Evolutionary conservation across 2,329 filamentous ascomycete genomes (phyloP), one percentile per base, ranked within the genome.

Genomic region (Stagonosporopsis rhizophila): DNA sequence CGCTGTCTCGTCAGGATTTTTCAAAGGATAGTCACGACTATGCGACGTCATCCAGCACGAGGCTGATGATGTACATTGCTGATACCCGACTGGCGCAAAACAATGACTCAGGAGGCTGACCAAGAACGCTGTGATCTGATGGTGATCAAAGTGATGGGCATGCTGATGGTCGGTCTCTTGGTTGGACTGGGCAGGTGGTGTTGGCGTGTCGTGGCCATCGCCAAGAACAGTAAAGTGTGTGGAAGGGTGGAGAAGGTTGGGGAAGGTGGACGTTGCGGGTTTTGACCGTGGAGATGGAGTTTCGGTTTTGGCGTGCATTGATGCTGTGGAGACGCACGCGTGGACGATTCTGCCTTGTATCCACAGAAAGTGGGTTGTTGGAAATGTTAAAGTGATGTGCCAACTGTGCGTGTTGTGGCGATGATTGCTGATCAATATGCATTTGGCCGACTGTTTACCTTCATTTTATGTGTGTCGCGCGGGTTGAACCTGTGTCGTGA

Each of bases 51-150:
- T 17, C 44, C 46, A 52, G 27, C 42, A 58, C 7, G 56, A 44
- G 19, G 34, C 42, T 4, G 59, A 55, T 2, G 48, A 55, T 41
- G 61, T 62, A 19, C 62, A 63, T 32, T 60, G 54, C 11, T 53
- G 50, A 35, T 60, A 58, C 15, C 58, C 56, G 4, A 42, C 27
- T 4, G 64, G 64, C 2, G 62, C 59, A 38, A 68, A 62, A 27
- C 66, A 46, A 40, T 63, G 53, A 14, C 57, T 51, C 23, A 67
- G 23, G 27, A 65, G 48, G 44, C 50, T 55, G 32, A 54, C 27
- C 30, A 68, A 49, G 9, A 63, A 37, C 20, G 56, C 54, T 11
- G 57, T 40, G 49, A 61, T 25, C n/a, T 58, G 55, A 11, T 63
- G 20, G 25, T 45, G 59, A 49, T 58, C 42, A 35, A 60, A 38